Evolutionary conservation across 495 filamentous ascomycete genomes (phyloP).

Genomic region (Pyrenula massariospora): DNA sequence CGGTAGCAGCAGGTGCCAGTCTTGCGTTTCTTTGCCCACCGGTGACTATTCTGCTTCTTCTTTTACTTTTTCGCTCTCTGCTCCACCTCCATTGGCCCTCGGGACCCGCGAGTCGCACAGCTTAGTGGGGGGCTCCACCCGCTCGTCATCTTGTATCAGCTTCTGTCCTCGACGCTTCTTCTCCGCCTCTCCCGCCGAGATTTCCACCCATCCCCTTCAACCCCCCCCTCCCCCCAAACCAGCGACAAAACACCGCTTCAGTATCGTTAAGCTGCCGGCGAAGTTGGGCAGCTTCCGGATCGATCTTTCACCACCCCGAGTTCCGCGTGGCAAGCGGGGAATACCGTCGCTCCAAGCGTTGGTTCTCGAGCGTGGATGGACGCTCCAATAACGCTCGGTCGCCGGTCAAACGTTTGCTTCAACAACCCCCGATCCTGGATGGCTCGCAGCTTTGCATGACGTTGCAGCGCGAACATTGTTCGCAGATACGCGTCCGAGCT

Average conservation of each 20-base stretch:
- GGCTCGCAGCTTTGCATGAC: background rate
- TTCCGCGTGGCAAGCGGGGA: background rate
- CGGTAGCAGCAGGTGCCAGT: background rate
- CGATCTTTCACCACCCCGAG: background rate
- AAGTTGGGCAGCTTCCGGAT: background rate
- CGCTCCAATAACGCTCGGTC: background rate
- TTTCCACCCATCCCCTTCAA: constrained; percentile 7
- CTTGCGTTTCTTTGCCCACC: background rate
- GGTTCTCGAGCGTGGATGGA: background rate
- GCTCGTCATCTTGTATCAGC: background rate
- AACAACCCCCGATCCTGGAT: background rate
- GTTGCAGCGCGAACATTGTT: background rate
- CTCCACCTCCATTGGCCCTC: background rate
- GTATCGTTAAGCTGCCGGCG: background rate
- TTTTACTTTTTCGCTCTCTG: background rate
- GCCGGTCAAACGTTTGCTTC: background rate
- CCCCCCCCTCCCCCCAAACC: background rate
- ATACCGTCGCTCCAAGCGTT: background rate
- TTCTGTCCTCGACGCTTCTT: constrained; percentile 10
- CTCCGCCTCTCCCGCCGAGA: background rate
- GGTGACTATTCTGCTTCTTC: background rate
- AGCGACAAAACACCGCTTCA: background rate
- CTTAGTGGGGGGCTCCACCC: background rate
- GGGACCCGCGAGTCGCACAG: background rate
- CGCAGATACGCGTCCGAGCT: background rate